Evolutionary conservation across 441 rosid species (phyloP), one percentile per base, ranked within the genome.

Genomic region (Capsella rubella): DNA sequence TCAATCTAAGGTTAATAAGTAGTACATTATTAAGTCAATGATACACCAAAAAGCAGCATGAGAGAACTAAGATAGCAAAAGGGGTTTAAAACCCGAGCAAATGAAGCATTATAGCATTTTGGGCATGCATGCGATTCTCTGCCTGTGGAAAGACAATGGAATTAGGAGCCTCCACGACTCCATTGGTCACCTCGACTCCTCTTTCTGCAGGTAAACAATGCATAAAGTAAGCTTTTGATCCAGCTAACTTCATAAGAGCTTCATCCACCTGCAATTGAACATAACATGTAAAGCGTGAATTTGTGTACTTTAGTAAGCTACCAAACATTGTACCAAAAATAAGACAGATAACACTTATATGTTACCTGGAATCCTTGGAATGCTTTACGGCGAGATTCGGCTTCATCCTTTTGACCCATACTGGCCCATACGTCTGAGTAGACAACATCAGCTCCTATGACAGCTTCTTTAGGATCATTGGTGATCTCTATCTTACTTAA

Each of bases 391-490:
- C 99, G 97, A 60, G 84, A 67, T 63, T 90, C 97, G 69, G 98
- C 97, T 86, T 95, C 98, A 70, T 95, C 96, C 79, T 93, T 95
- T 70, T 95, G 99, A 35, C 99, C 99, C 99, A 93, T 93, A 80
- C 98, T 95, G 60, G 99, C 98, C 98, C 98, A 91, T 65, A 93
- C 98, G 79, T 95, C 99, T 9, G 99, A 93, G 86, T 93, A 93
- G 18, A 93, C 97, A 67, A 95, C 97, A 90, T 95, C 97, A 74
- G 98, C 98, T 75, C 90, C 97, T 74, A 67, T 78, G 28, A 95
- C 95, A 71, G 96, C 98, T 84, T 91, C 97, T 73, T 84, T 91
- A 18, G 94, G 87, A 81, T 95, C 96, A 78, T 90, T 85, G 64
- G 84, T 86, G 61, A 95, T 89, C 87, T 95, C 99, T 35, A 95